A percentile compares a stretch with the other conserved stretches of the same genome.
phyloP scores from a whole-genome alignment of 805 yeast species.

The Lipomyces orientalis region DNA sequence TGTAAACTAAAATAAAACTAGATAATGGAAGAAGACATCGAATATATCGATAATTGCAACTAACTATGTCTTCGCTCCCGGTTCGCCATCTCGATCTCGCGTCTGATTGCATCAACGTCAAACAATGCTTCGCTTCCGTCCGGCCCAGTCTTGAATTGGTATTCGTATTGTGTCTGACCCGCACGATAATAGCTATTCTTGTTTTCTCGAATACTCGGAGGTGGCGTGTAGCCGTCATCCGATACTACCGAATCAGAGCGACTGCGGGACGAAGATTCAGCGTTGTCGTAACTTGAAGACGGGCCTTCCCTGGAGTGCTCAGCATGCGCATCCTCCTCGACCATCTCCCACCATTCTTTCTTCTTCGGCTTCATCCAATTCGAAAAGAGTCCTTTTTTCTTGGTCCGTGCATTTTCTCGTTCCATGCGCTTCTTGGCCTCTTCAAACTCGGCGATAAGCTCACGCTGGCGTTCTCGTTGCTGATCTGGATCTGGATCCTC shows the following conservation, averaged over 20 bases:
- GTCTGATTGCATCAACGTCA: slow-evolving; percentile 49
- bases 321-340: slow-evolving; percentile 39
- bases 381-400: slow-evolving; percentile 49
- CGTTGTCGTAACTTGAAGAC: not conserved
- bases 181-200: slow-evolving; percentile 15
- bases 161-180: slow-evolving; percentile 24
- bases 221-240: not conserved
- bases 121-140: slow-evolving; percentile 49
- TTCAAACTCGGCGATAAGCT: slow-evolving; percentile 82
- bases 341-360: slow-evolving; percentile 62
- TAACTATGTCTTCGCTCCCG: slow-evolving; percentile 25
- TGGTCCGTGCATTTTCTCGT: slow-evolving; percentile 37
- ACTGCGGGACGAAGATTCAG: not conserved
- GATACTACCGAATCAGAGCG: not conserved
- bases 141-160: slow-evolving; percentile 42
- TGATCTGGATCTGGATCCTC: slow-evolving; percentile 95
- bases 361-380: slow-evolving; percentile 55
- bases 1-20: not conserved
- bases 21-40: not conserved
- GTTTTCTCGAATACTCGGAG: slow-evolving; percentile 20
- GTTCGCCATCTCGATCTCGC: slow-evolving; percentile 46
- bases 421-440: slow-evolving; percentile 71
- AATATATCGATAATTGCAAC: slow-evolving; percentile 14
- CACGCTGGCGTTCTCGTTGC: slow-evolving; percentile 75
- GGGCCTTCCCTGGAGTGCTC: too few relatives aligned